Evolutionary conservation across 2,329 filamentous ascomycete species (phyloP), one percentile per base, ranked within the genome.

Genomic region (Xylariaceae sp.): DNA sequence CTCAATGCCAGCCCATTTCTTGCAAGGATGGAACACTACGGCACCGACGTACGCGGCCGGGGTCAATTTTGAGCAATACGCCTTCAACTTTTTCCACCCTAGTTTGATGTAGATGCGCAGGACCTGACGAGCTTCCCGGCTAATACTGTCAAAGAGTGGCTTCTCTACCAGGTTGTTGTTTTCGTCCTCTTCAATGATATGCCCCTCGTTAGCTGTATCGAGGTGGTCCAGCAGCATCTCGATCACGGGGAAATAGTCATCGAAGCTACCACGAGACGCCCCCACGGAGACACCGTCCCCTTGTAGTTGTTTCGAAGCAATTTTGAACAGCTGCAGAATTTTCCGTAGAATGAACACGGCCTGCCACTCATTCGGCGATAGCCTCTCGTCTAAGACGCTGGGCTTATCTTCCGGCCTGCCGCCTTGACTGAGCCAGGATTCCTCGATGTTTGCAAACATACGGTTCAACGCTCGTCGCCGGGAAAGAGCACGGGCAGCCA

Each of bases 221-320:
- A 41, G 47, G 6, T 49, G 47, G 35, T 49, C 47, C 5, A 49
- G 47, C n/a, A 49, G 47, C 32, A 39, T 29, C 11, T 49, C 47
- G 35, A 49, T 41, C 4, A 49, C 35, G n/a, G 47, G 47, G 26
- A 49, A 41, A 41, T 49, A 49, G 12, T 49, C 47, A 27, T 31
- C 19, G 41, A 49, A 49, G 5, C 35, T 41, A 40, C 35, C 47
- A 49, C 32, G 6, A 9, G 47, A 19, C 19, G 19, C 19, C 19
- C 19, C 19, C 19, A 19, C 31, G n/a, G 34, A 35, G 2, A 7
- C 19, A n/a, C 12, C 47, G 2, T 11, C 26, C 2, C 47, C 35
- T 32, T 49, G 47, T 29, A 49, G 39, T 27, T 41, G 34, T 5
- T 30, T 35, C 11, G 47, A 49, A 26, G 47, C 47, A 5, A 49